Conservation (phyloP, 2,329 filamentous ascomycete genomes). For the Helminthosporium solani region DNA sequence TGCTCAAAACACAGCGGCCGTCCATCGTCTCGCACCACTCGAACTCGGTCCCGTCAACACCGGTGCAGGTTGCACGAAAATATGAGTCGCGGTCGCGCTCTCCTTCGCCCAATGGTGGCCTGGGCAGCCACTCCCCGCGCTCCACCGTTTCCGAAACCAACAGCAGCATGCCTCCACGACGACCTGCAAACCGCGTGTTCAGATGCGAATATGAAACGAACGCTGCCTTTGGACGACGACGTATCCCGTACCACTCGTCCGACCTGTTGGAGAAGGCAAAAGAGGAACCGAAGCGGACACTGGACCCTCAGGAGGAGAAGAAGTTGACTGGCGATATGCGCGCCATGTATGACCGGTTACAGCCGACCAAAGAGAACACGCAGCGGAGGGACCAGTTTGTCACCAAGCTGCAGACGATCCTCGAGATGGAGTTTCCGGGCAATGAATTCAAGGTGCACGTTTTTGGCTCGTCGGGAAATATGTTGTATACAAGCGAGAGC, state of each 20-base stretch:
- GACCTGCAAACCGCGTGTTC: constrained; percentile 56
- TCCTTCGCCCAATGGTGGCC: constrained; percentile 73
- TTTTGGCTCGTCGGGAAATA: constrained; percentile 97
- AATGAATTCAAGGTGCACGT: constrained; percentile 87
- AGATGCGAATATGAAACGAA: constrained; percentile 87
- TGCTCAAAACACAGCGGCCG: constrained; percentile 43
- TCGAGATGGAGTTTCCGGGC: constrained; percentile 90
- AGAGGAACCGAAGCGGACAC: constrained; percentile 61
- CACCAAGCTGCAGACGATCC: constrained; percentile 81
- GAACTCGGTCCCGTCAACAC: constrained; percentile 89
- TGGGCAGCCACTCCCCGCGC: constrained; percentile 78
- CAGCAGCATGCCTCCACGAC: constrained; percentile 67
- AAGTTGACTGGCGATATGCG: constrained; percentile 78
- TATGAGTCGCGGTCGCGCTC: constrained; percentile 75
- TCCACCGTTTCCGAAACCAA: constrained; percentile 90
- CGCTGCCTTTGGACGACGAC: constrained; percentile 74
- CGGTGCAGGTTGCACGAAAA: constrained; percentile 82
- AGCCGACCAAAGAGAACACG: constrained; percentile 79
- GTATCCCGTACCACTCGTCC: constrained; percentile 92
- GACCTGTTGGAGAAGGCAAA: constrained; percentile 72
- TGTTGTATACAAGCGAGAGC: constrained; percentile 91
- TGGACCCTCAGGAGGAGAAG: constrained; percentile 43
- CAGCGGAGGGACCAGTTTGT: constrained; percentile 73
- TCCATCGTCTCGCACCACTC: constrained; percentile 66
- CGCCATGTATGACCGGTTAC: constrained; percentile 78